phyloP scores from a whole-genome alignment of 805 yeast species.

The Schizosaccharomyces cryophilus region DNA sequence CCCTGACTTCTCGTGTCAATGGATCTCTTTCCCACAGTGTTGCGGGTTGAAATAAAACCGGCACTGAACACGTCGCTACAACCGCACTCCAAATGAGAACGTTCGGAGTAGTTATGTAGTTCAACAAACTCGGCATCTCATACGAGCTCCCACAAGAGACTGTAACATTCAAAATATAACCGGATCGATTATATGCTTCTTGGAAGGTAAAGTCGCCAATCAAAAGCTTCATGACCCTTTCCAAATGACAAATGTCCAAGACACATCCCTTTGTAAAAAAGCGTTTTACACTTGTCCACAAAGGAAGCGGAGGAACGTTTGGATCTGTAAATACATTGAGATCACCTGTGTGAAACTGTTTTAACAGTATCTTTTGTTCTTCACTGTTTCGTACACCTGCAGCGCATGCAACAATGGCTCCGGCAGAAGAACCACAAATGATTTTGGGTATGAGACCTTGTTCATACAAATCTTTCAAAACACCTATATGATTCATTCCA shows the following conservation, averaged over 20 bases:
- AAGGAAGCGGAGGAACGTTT: constrained; percentile 25
- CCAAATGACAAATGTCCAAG: constrained; percentile 52
- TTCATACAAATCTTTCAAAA: constrained; percentile 52
- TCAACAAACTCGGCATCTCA: constrained; percentile 72
- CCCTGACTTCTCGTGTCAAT: constrained; percentile 41
- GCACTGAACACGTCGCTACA: constrained; percentile 79
- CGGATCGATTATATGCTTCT: constrained; percentile 85
- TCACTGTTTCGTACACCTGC: constrained; percentile 57
- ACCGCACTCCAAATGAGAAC: constrained; percentile 83
- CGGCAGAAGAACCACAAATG: constrained; percentile 86
- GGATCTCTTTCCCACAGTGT: constrained; percentile 65
- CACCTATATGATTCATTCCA: constrained; percentile 84
- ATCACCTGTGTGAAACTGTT: constrained; percentile 18
- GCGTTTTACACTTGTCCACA: constrained; percentile 27
- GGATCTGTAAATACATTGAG: constrained; percentile 32
- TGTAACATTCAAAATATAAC: constrained; percentile 75
- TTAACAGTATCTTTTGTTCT: constrained; percentile 31
- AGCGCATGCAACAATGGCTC: constrained; percentile 79
- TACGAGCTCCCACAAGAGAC: constrained; percentile 79
- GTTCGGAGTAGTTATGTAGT: constrained; percentile 83
- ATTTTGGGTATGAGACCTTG: constrained; percentile 58
- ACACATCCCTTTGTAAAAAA: constrained; percentile 70
- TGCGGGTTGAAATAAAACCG: constrained; percentile 71
- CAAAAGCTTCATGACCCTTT: constrained; percentile 47
- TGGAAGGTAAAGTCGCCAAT: constrained; percentile 79